Percentiles rank a stretch among this genome's conserved stretches.
Conservation (phyloP, 2,329 filamentous ascomycete species). For the Penicillium sp. region DNA sequence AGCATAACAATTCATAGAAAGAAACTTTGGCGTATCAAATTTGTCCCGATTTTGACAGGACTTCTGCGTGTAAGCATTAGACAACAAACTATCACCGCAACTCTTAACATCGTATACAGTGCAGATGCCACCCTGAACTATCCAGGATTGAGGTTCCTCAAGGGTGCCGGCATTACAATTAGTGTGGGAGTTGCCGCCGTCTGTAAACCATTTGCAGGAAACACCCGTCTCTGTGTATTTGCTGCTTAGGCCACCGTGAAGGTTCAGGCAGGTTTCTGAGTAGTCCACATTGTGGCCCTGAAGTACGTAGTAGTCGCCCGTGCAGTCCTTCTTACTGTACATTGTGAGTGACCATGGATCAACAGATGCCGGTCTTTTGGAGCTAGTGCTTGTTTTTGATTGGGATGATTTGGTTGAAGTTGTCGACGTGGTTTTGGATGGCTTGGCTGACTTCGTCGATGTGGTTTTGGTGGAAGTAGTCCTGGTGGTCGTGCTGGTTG, state of each 20-base stretch:
- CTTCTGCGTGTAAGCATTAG: background rate
- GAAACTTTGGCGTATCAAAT: background rate
- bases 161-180: background rate
- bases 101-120: background rate
- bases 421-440: too few species aligned
- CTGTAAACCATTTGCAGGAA: background rate
- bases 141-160: background rate
- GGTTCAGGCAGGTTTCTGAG: background rate
- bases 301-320: constrained; percentile 12
- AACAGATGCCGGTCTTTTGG: background rate
- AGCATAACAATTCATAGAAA: background rate
- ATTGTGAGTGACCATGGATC: constrained; percentile 8
- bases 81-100: background rate
- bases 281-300: constrained; percentile 2
- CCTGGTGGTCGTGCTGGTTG: background rate
- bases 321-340: constrained; percentile 9
- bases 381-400: background rate
- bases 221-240: background rate
- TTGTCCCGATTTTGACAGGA: background rate
- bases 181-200: background rate
- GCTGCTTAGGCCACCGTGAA: background rate
- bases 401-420: background rate
- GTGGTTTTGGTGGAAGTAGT: background rate
- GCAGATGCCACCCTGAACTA: background rate
- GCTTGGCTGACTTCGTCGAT: background rate